Evolutionary conservation across 108 stramenopile genomes (phyloP), one percentile per base, ranked within the genome.

Genomic region (Pseudonitzschia multiseries): DNA sequence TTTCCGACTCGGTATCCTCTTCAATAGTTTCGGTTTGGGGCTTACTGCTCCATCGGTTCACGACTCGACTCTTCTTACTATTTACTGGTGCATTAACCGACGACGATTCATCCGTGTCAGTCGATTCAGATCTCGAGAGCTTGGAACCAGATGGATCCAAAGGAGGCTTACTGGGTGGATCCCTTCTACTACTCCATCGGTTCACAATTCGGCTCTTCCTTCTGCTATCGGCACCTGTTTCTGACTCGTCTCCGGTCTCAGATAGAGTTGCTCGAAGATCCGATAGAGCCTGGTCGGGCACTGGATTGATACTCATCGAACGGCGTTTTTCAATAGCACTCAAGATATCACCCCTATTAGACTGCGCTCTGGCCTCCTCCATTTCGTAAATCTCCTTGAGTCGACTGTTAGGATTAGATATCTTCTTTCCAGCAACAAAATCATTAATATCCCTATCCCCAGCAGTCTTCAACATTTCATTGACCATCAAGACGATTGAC

Each of bases 401-500:
- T n/a, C 80, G 70, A 59, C 76, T 77, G 65, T 78, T 74, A 8
- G 88, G 83, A 56, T 87, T 72, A 2, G 83, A 79, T 27, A 85
- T 77, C 4, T 84, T 74, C 1, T 87, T 74, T 21, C 93, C 93
- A 28, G 80, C 80, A 22, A 76, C 67, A 68, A 85, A 93, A 71
- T 93, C 88, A 72, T 83, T 67, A 40, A 74, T 87, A 20, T 83
- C 75, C 59, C 79, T 71, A 48, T 84, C 78, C 17, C 84, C 79
- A 1, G 89, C 93, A 52, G 85, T 69, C 42, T 88, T 80, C 26
- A 91, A 73, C 88, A 93, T 88, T 54, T 86, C 69, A 51, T 91
- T 89, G 28, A 93, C 93, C 80, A 93, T 81, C 20, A 86, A 70
- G 24, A 93, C 83, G 27, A 90, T 71, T 3, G 93, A 93, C 68